phyloP scores from a whole-genome alignment of 2,329 filamentous ascomycete species.

The Fusarium siculi region DNA sequence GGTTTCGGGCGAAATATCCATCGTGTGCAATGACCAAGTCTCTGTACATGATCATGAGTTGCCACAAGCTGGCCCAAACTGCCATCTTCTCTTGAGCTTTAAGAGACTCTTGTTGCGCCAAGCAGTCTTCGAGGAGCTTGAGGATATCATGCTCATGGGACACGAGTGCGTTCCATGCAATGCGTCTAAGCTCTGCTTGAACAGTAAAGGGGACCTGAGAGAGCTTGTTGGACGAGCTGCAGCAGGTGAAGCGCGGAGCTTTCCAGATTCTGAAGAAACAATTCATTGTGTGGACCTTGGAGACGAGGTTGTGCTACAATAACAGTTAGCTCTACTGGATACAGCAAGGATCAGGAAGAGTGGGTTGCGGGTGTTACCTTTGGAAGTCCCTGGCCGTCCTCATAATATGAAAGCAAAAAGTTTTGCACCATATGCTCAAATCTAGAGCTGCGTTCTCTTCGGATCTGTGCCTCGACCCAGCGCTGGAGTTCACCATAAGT shows the following conservation, averaged over 20 bases:
- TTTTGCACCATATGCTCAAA: conserved; percentile 51
- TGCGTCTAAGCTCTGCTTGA: conserved; percentile 53
- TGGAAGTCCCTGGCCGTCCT: conserved; percentile 51
- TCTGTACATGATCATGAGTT: conserved; percentile 60
- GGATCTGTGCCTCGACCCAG: conserved; percentile 54
- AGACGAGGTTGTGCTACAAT: conserved; percentile 54
- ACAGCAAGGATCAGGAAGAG: background rate
- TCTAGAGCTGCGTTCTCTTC: conserved; percentile 45
- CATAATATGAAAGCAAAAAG: conserved; percentile 52
- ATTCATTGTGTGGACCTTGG: conserved; percentile 58
- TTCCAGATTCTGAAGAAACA: conserved; percentile 63
- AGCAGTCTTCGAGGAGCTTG: conserved; percentile 53
- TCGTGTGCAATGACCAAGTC: conserved; percentile 52
- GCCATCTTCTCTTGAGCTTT: conserved; percentile 54
- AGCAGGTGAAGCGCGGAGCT: conserved; percentile 55
- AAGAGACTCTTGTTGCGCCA: conserved; percentile 53
- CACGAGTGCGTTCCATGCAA: conserved; percentile 52
- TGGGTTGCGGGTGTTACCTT: conserved; percentile 48
- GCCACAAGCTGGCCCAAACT: conserved; percentile 62
- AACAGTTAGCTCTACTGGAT: conserved; percentile 29
- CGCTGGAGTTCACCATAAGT: conserved; percentile 49
- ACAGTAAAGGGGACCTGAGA: conserved; percentile 53
- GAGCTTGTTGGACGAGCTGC: conserved; percentile 52
- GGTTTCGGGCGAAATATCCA: conserved; percentile 42
- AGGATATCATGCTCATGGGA: conserved; percentile 54